A percentile compares a stretch with the other conserved stretches of the same genome.
phyloP scores from a whole-genome alignment of 2,329 filamentous ascomycete genomes.

The Lanzia echinophila region DNA sequence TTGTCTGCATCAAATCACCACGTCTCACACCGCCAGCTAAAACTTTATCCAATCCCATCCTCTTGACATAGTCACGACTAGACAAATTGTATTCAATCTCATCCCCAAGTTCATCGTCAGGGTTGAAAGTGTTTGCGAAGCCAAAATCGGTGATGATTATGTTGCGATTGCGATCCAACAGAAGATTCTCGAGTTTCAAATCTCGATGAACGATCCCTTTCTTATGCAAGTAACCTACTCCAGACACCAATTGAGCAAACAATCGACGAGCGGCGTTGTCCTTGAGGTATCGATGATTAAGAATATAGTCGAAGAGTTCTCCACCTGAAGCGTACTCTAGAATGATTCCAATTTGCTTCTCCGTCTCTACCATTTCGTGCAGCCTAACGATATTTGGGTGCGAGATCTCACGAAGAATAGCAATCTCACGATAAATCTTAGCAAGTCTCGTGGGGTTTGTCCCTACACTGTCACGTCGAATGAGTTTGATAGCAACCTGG shows the following conservation, averaged over 20 bases:
- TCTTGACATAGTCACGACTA: slow-evolving; percentile 83
- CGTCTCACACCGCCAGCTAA: slow-evolving; percentile 69
- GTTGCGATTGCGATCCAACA: slow-evolving; percentile 93
- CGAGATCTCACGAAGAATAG: slow-evolving; percentile 78
- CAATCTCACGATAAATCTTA: slow-evolving; percentile 96
- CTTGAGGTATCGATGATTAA: slow-evolving; percentile 94
- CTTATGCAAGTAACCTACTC: slow-evolving; percentile 95
- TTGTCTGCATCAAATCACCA: slow-evolving; percentile 97
- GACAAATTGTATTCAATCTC: slow-evolving; percentile 83
- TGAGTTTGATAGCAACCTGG: slow-evolving; percentile 94
- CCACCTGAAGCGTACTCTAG: slow-evolving; percentile 96
- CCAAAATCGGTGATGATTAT: slow-evolving; percentile 99
- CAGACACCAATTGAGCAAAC: slow-evolving; percentile 92
- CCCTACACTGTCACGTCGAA: slow-evolving; percentile 84
- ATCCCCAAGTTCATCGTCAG: slow-evolving; percentile 77
- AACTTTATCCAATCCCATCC: slow-evolving; percentile 74
- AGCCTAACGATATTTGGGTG: slow-evolving; percentile 96
- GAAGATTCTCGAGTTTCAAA: slow-evolving; percentile 89
- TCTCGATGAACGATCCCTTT: slow-evolving; percentile 98
- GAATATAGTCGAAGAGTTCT: slow-evolving; percentile 95
- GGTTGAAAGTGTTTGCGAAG: slow-evolving; percentile 95
- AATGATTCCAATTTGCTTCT: slow-evolving; percentile 95
- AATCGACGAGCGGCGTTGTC: slow-evolving; percentile 83
- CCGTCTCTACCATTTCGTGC: slow-evolving; percentile 98
- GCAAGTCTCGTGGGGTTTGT: slow-evolving; percentile 82